These are phyloP conservation scores for Pyrenula massariospora DNA, from an alignment of 495 filamentous ascomycete genomes.

Conservation along the genomic window DNA sequence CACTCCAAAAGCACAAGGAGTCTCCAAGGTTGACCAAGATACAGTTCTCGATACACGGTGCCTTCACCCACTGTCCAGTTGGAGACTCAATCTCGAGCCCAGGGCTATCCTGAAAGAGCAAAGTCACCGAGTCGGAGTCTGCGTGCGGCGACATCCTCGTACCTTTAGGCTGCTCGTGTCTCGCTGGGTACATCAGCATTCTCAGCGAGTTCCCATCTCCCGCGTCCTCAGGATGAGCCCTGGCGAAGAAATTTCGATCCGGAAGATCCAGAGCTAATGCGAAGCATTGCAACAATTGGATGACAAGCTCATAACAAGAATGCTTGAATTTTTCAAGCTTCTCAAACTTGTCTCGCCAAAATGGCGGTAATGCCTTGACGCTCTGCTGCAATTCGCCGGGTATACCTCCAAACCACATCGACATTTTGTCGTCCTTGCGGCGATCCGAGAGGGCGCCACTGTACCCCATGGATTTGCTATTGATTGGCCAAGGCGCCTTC, in stretches of 20 bases:
- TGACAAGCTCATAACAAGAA: neutral
- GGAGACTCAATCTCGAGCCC: neutral
- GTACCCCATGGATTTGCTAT: neutral
- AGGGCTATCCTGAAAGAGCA: neutral
- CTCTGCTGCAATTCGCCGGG: neutral
- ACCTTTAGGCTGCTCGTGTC: neutral
- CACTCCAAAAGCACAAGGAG: neutral
- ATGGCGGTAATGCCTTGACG: neutral
- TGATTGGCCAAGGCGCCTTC: neutral
- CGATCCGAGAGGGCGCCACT: neutral
- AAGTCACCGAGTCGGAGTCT: neutral
- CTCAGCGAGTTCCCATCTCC: neutral
- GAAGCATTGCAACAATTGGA: neutral
- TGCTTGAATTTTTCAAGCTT: neutral
- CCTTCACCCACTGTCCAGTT: neutral
- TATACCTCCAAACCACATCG: neutral
- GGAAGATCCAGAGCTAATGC: neutral
- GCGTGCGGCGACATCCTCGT: neutral
- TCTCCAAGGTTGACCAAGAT: neutral
- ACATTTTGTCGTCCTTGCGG: neutral
- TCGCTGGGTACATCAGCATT: neutral
- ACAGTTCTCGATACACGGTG: neutral
- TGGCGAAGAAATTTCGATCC: neutral
- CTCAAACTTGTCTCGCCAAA: neutral
- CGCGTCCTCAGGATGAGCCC: neutral